Percentiles rank a stretch among this genome's conserved stretches.
These are phyloP conservation scores for Gonium pectorale DNA, from an alignment of 139 green algal species.

Conservation along the genomic window DNA sequence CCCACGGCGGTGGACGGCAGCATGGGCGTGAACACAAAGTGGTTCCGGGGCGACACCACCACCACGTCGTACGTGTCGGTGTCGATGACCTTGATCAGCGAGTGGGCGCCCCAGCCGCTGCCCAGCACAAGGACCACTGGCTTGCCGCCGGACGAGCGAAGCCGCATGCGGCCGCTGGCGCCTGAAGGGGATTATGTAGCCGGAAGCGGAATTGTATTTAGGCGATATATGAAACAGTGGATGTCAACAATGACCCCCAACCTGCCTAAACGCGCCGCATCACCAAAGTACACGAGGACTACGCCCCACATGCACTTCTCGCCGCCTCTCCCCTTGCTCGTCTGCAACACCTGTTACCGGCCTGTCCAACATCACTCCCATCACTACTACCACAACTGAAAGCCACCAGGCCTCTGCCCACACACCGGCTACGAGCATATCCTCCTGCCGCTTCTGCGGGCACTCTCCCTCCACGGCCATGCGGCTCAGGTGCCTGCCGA, in stretches of 20 bases:
- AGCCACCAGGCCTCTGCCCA: too few relatives aligned
- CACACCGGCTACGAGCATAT: conserved; percentile 3
- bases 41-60: conserved; percentile 72
- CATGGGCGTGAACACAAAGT: conserved; percentile 88
- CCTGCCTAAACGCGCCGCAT: too few relatives aligned
- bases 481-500: conserved; percentile 31
- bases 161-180: conserved; percentile 17
- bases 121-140: conserved; percentile 68
- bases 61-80: conserved; percentile 77
- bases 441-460: background rate
- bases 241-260: too few relatives aligned
- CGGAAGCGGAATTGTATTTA: too few relatives aligned
- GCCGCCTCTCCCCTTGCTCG: too few relatives aligned
- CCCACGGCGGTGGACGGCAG: conserved; percentile 79
- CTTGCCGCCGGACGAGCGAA: conserved; percentile 33
- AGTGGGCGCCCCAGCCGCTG: conserved; percentile 68
- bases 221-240: too few relatives aligned
- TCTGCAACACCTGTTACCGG: too few relatives aligned
- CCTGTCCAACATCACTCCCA: too few relatives aligned
- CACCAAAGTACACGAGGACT: too few relatives aligned
- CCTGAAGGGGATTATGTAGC: too few relatives aligned
- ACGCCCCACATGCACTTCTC: too few relatives aligned
- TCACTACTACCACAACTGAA: too few relatives aligned
- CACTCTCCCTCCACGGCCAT: background rate
- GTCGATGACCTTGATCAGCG: conserved; percentile 74